Evolutionary conservation across 441 rosid species (phyloP), one percentile per base, ranked within the genome.

Genomic region (Omphalea diandra): DNA sequence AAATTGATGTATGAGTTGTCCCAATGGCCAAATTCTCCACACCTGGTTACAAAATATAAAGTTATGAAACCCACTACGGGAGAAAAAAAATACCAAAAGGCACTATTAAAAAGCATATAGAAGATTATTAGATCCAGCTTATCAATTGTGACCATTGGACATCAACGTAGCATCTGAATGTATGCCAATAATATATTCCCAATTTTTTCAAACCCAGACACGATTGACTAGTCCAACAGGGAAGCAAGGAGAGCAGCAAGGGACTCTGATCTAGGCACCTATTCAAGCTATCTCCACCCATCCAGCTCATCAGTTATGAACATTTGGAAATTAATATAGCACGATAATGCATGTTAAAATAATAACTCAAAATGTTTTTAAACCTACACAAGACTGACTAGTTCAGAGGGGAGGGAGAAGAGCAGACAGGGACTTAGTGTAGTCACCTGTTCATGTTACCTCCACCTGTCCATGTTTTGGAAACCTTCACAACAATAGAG

Each of bases 1-100:
- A 77, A 93, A 95, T 33, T 85, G 85, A 85, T 95, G 87, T 49
- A 93, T 73, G 69, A 80, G 87, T 52, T 85, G 80, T 73, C 99
- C 98, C 56, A 88, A 72, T 5, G 99, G 98, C 86, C 94, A 82
- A 80, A 93, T 86, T 85, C 84, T 91, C 98, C 98, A 93, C 0
- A 95, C 85, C 99, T 93, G 83, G 38, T 50, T 74, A 78, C 63
- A 84, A 62, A 72, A 24, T 66, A 74, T n/a, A 57, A 47, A 49
- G n/a, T 7, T 74, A 65, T 38, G 46, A 65, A n/a, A 75, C 40
- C 47, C 35, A 32, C 5, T 35, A 52, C 44, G 66, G 7, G 35
- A 27, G 47, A 70, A 52, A 27, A n/a, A 10, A 55, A 43, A n/a
- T n/a, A n/a, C n/a, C n/a, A n/a, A 5, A 29, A 68, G 15, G 29